phyloP scores from a whole-genome alignment of 2,329 filamentous ascomycete species.

The Fusarium heterosporum region DNA sequence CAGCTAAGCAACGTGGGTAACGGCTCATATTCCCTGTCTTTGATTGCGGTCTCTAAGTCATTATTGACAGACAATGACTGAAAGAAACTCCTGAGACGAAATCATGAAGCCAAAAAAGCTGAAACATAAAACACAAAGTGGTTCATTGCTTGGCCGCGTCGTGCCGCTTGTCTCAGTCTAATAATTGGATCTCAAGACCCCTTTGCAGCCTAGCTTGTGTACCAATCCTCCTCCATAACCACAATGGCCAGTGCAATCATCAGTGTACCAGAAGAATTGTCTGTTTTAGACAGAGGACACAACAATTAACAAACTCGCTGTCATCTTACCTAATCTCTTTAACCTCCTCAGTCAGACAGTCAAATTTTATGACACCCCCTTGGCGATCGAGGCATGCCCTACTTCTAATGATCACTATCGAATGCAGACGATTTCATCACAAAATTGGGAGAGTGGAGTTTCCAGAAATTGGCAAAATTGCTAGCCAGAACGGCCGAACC shows the following conservation, averaged over 20 bases:
- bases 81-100: slow-evolving; percentile 1
- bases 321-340: no score
- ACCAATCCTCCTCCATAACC: slow-evolving; percentile 32
- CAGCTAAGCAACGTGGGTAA: slow-evolving; percentile 33
- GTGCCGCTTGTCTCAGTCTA: slow-evolving; percentile 45
- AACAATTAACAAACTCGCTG: no score
- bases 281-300: no score
- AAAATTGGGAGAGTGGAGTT: slow-evolving; percentile 36
- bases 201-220: slow-evolving; percentile 40
- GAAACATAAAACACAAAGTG: slow-evolving; percentile 39
- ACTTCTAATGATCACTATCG: neutral
- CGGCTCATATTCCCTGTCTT: slow-evolving; percentile 32
- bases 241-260: slow-evolving; percentile 3
- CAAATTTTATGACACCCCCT: no score
- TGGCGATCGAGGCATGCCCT: neutral
- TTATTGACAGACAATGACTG: slow-evolving; percentile 26
- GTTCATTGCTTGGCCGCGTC: slow-evolving; percentile 42
- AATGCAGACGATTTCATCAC: slow-evolving; percentile 9
- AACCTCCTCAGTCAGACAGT: no score
- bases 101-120: slow-evolving; percentile 25
- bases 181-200: slow-evolving; percentile 42
- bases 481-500: slow-evolving; percentile 36
- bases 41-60: slow-evolving; percentile 34
- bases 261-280: no score
- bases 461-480: slow-evolving; percentile 38